These are phyloP conservation scores for Sporothrix curviconia DNA, from an alignment of 2,329 filamentous ascomycete genomes.

Conservation along the genomic window DNA sequence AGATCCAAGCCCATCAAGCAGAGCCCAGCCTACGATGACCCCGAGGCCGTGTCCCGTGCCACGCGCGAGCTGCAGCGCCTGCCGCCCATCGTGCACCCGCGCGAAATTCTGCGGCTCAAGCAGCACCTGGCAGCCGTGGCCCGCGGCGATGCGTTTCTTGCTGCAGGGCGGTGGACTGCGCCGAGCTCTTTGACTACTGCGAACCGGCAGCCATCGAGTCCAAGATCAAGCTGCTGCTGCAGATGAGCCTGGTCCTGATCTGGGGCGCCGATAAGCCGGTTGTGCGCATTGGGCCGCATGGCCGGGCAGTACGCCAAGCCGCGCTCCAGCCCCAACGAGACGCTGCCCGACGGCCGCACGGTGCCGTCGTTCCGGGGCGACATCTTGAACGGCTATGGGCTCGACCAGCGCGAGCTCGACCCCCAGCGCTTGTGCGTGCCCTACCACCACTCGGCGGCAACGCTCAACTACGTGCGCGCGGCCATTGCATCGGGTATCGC, in stretches of 20 bases:
- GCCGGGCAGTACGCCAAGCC: conserved; percentile 98
- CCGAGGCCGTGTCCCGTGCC: conserved; percentile 51
- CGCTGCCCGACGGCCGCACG: conserved; percentile 64
- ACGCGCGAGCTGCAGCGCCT: conserved; percentile 59
- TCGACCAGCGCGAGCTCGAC: conserved; percentile 71
- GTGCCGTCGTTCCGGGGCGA: conserved; percentile 91
- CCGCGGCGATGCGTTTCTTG: conserved; percentile 81
- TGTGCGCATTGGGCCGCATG: conserved; percentile 89
- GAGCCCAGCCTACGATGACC: conserved; percentile 61
- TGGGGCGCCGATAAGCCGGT: conserved; percentile 79
- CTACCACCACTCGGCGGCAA: conserved; percentile 93
- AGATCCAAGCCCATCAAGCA: conserved; percentile 73
- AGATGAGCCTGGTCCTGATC: conserved; percentile 94
- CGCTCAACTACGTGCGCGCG: conserved; percentile 84
- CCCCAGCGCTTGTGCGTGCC: conserved; percentile 82
- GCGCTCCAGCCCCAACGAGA: conserved; percentile 77
- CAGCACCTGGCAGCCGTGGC: conserved; percentile 77
- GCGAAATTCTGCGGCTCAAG: conserved; percentile 75
- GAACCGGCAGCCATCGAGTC: conserved; percentile 81
- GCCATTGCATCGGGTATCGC: conserved; percentile 82
- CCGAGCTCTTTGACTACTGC: conserved; percentile 96
- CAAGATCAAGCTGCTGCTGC: conserved; percentile 92
- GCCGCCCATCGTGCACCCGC: conserved; percentile 72
- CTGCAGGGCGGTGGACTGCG: conserved; percentile 95
- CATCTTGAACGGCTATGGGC: conserved; percentile 82